phyloP scores from a whole-genome alignment of 1,284 basidiomycete genomes.

The Neonothopanus nambi region DNA sequence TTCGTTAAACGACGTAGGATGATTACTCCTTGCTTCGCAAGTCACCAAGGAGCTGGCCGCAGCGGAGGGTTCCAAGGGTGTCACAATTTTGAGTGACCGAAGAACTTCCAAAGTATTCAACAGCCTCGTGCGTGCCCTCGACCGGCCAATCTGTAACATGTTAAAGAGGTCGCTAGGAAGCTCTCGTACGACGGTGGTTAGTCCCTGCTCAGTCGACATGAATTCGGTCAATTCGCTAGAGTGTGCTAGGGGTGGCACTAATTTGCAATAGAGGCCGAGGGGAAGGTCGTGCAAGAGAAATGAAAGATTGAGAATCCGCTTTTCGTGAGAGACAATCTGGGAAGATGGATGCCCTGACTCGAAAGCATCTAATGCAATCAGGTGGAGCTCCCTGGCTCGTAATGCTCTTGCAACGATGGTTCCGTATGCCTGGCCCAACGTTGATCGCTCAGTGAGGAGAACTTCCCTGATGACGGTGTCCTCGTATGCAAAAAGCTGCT shows the following conservation, averaged over 20 bases:
- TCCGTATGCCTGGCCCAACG: slow-evolving; percentile 67
- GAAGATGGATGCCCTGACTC: slow-evolving; percentile 36
- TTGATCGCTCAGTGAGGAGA: slow-evolving; percentile 65
- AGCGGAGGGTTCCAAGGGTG: slow-evolving; percentile 50
- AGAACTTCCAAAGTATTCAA: slow-evolving; percentile 62
- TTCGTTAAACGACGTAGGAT: slow-evolving; percentile 48
- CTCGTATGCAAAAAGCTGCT: slow-evolving; percentile 51
- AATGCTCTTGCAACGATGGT: slow-evolving; percentile 64
- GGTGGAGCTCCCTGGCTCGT: slow-evolving; percentile 63
- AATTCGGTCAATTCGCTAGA: slow-evolving; percentile 52
- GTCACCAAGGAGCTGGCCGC: slow-evolving; percentile 42
- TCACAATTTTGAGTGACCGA: slow-evolving; percentile 50
- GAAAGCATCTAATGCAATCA: slow-evolving; percentile 52
- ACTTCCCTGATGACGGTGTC: slow-evolving; percentile 55
- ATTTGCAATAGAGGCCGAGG: slow-evolving; percentile 55
- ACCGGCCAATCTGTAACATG: slow-evolving; percentile 54
- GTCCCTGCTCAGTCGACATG: slow-evolving; percentile 46
- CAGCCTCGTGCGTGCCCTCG: slow-evolving; percentile 56
- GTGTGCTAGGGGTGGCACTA: slow-evolving; percentile 56
- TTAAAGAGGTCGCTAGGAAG: slow-evolving; percentile 49
- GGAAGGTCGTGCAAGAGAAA: slow-evolving; percentile 63
- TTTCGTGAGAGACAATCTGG: slow-evolving; percentile 50
- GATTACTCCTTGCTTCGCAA: slow-evolving; percentile 39
- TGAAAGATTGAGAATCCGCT: slow-evolving; percentile 55
- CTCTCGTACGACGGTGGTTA: slow-evolving; percentile 47